These are phyloP conservation scores for Penicillium canariense DNA, from an alignment of 495 filamentous ascomycete species.

Conservation along the genomic window DNA sequence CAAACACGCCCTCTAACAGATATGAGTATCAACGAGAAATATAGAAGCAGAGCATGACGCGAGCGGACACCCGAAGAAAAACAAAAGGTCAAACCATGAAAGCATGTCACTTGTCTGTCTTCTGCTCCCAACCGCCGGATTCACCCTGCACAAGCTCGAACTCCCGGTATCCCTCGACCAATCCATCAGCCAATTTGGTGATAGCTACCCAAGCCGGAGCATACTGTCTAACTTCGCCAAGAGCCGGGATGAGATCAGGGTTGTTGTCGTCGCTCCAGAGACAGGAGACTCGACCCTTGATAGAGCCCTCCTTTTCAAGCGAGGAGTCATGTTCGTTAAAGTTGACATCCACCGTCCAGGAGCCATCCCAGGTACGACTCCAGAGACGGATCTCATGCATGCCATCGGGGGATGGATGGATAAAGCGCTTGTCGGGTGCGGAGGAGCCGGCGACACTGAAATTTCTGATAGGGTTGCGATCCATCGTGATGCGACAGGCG, in stretches of 20 bases:
- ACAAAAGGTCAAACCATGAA: background rate
- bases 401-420: slow-evolving; percentile 51
- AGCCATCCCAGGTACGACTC: slow-evolving; percentile 70
- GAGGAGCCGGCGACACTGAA: slow-evolving; percentile 60
- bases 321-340: slow-evolving; percentile 50
- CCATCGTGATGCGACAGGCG: slow-evolving; percentile 51
- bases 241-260: slow-evolving; percentile 70
- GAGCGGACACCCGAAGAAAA: background rate
- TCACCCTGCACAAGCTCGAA: slow-evolving; percentile 45
- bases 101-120: background rate
- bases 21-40: background rate
- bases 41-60: background rate
- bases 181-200: slow-evolving; percentile 70
- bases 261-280: slow-evolving; percentile 85
- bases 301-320: slow-evolving; percentile 30
- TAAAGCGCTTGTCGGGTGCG: slow-evolving; percentile 51
- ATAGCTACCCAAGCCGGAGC: slow-evolving; percentile 75
- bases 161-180: slow-evolving; percentile 70
- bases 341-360: slow-evolving; percentile 73
- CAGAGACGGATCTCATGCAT: slow-evolving; percentile 61
- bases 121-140: background rate
- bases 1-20: background rate
- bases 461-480: slow-evolving; percentile 53
- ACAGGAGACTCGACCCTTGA: slow-evolving; percentile 74
- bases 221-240: slow-evolving; percentile 77